Evolutionary conservation across 1,139 yeast species (phyloP).

Genomic region (Pichiaceae sp.): DNA sequence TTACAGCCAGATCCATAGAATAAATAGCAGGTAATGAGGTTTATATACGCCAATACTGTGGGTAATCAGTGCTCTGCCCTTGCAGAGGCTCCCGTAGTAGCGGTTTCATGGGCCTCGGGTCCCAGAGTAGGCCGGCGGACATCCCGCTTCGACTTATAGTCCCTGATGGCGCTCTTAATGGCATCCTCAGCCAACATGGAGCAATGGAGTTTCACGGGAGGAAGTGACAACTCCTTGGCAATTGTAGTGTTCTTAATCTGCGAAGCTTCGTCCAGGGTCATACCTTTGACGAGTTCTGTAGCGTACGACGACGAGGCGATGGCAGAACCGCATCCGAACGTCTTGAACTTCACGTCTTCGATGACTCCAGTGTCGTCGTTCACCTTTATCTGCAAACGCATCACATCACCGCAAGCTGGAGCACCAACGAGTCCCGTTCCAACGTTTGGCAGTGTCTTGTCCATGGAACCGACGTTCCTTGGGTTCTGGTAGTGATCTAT

Average conservation of each 20-base stretch:
- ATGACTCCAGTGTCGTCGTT: constrained; percentile 85
- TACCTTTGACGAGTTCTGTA: constrained; percentile 92
- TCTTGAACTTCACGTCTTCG: constrained; percentile 92
- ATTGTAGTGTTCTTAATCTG: constrained; percentile 84
- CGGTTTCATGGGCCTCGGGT: constrained; percentile 29
- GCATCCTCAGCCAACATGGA: constrained; percentile 99
- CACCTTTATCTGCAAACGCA: constrained; percentile 93
- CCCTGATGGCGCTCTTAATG: constrained; percentile 93
- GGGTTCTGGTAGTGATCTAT: constrained; percentile 96
- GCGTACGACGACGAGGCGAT: constrained; percentile 93
- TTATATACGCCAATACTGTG: too few relatives aligned
- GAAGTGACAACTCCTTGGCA: constrained; percentile 87
- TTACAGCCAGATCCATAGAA: too few relatives aligned
- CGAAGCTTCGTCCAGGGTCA: constrained; percentile 89
- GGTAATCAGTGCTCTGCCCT: neutral
- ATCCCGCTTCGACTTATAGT: constrained; percentile 70
- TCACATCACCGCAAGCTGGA: constrained; percentile 99
- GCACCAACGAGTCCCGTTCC: constrained; percentile 98
- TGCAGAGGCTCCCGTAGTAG: neutral
- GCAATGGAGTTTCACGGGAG: constrained; percentile 96
- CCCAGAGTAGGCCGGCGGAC: constrained; percentile 41
- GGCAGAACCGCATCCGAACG: constrained; percentile 98
- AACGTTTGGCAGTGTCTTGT: constrained; percentile 68
- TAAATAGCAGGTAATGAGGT: too few relatives aligned
- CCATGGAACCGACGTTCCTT: constrained; percentile 89